phyloP scores from a whole-genome alignment of 2,329 filamentous ascomycete species.

The Aspergillus hortae region DNA sequence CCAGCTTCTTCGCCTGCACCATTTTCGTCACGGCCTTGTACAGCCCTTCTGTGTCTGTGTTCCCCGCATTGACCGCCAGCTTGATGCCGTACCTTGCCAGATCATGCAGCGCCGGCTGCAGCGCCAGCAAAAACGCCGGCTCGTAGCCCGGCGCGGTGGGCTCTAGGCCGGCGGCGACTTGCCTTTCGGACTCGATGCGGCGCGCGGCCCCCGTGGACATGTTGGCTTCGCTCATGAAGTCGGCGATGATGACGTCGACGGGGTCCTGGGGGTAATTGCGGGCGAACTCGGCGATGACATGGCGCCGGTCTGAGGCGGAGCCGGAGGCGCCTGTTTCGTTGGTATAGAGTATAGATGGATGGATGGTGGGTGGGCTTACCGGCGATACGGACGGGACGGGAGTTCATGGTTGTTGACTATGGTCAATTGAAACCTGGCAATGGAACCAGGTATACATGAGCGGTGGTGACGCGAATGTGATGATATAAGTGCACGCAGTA shows the following conservation, averaged over 20 bases:
- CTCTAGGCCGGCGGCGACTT: not conserved
- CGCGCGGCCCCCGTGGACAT: constrained; percentile 43
- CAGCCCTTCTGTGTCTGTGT: constrained; percentile 39
- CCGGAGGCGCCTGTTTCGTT: constrained; percentile 40
- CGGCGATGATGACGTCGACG: constrained; percentile 46
- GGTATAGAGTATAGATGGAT: not conserved
- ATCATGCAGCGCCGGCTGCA: constrained; percentile 39
- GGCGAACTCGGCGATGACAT: constrained; percentile 44
- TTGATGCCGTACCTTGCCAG: constrained; percentile 42
- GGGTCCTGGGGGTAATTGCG: constrained; percentile 41
- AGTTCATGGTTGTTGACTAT: constrained; percentile 12
- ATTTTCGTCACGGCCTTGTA: constrained; percentile 37
- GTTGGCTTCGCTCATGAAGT: constrained; percentile 51
- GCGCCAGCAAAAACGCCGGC: constrained; percentile 50
- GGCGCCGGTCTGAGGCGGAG: constrained; percentile 43
- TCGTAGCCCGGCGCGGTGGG: constrained; percentile 45
- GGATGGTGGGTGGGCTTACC: constrained; percentile 12
- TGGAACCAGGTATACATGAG: no score
- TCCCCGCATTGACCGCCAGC: constrained; percentile 45
- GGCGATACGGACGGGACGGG: constrained; percentile 26
- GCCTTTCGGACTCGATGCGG: constrained; percentile 34
- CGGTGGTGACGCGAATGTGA: not conserved
- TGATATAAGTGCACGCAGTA: not conserved
- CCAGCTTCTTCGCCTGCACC: constrained; percentile 37
- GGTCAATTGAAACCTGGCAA: not conserved